A percentile compares a stretch with the other conserved stretches of the same genome.
phyloP scores from a whole-genome alignment of 75 land plant genomes.

The Pinus albicaulis region DNA sequence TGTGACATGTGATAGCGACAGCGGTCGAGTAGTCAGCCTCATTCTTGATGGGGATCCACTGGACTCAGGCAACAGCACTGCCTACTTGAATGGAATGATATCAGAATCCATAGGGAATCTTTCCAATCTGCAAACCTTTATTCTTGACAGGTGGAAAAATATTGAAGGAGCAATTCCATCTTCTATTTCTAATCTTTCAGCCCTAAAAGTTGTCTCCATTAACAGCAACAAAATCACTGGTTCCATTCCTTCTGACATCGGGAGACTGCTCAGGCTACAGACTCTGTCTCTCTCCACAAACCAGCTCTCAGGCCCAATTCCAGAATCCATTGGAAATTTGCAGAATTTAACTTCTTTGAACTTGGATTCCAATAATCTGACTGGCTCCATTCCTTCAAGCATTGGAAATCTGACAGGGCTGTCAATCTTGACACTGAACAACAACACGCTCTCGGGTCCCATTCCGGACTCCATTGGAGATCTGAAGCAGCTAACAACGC shows the following conservation, averaged over 20 bases:
- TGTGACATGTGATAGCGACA: neutral
- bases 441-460: constrained; percentile 36
- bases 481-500: neutral
- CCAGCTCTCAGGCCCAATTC: constrained; percentile 26
- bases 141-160: neutral
- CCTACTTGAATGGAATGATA: constrained; percentile 5
- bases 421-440: neutral
- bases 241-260: constrained; percentile 43
- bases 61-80: neutral
- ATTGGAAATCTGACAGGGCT: constrained; percentile 20
- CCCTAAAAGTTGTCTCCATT: constrained; percentile 1
- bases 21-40: constrained; percentile 7
- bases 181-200: neutral
- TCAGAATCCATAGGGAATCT: constrained; percentile 11
- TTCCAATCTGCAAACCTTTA: constrained; percentile 3
- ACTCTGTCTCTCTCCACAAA: constrained; percentile 32
- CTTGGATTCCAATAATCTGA: constrained; percentile 11
- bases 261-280: constrained; percentile 13
- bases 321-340: constrained; percentile 5
- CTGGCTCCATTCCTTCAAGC: constrained; percentile 12
- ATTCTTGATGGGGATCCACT: neutral
- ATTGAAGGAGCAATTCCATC: constrained; percentile 1
- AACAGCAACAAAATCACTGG: constrained; percentile 35
- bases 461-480: constrained; percentile 25
- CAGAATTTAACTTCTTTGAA: constrained; percentile 8